phyloP scores from a whole-genome alignment of 2,329 filamentous ascomycete species.

The Ascochyta koolunga region DNA sequence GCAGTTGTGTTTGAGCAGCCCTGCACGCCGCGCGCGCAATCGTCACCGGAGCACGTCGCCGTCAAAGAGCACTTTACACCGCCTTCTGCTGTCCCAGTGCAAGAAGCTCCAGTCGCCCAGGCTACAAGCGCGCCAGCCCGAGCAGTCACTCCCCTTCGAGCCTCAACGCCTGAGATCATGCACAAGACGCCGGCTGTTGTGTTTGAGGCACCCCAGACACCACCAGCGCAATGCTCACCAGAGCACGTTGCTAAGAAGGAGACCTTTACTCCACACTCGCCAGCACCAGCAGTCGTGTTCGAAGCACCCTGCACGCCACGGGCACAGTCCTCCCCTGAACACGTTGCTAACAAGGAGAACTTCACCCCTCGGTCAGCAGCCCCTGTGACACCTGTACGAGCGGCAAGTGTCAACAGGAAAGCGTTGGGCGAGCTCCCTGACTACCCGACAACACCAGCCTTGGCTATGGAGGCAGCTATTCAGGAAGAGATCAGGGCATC shows the following conservation, averaged over 20 bases:
- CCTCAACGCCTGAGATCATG: slow-evolving; percentile 6
- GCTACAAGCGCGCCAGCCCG: neutral
- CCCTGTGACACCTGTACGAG: slow-evolving; percentile 14
- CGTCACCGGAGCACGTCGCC: slow-evolving; percentile 11
- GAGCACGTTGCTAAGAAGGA: slow-evolving; percentile 14
- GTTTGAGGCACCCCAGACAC: slow-evolving; percentile 11
- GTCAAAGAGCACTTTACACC: slow-evolving; percentile 11
- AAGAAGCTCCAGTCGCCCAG: neutral
- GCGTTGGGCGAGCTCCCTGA: slow-evolving; percentile 17
- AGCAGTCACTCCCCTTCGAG: slow-evolving; percentile 5
- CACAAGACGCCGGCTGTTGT: slow-evolving; percentile 12
- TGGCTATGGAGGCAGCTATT: slow-evolving; percentile 33
- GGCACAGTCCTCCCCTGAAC: slow-evolving; percentile 13
- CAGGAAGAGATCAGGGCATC: slow-evolving; percentile 35
- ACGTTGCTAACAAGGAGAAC: slow-evolving; percentile 16
- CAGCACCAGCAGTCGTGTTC: slow-evolving; percentile 3
- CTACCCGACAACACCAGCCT: slow-evolving; percentile 31
- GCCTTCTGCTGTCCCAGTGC: neutral
- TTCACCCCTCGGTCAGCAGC: slow-evolving; percentile 9
- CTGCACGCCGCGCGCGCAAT: slow-evolving; percentile 9
- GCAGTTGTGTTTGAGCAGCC: slow-evolving; percentile 2
- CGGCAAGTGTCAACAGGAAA: slow-evolving; percentile 14
- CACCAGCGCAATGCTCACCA: slow-evolving; percentile 8
- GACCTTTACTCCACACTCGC: slow-evolving; percentile 3
- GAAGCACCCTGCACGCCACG: slow-evolving; percentile 12